Percentiles rank a stretch among this genome's conserved stretches.
phyloP scores from a whole-genome alignment of 768 basidiomycete species.

The Leccinum disarticulatum region DNA sequence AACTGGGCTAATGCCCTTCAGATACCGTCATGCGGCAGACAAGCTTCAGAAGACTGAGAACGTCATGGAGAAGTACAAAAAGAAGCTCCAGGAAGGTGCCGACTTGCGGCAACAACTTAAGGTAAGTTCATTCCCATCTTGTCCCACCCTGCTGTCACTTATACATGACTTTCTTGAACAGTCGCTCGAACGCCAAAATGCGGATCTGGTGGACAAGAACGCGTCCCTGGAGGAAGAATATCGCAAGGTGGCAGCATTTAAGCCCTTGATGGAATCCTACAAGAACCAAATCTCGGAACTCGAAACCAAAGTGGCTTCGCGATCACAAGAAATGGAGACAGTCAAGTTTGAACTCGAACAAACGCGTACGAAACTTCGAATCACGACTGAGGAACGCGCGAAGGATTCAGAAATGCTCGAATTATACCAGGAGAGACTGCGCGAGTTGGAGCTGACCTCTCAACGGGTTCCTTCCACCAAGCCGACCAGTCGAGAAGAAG shows the following conservation, averaged over 20 bases:
- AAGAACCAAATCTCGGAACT: slow-evolving; percentile 82
- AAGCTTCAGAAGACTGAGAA: slow-evolving; percentile 93
- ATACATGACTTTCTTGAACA: slow-evolving; percentile 28
- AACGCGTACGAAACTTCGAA: slow-evolving; percentile 64
- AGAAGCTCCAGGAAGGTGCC: slow-evolving; percentile 93
- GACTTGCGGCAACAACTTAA: slow-evolving; percentile 86
- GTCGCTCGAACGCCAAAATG: slow-evolving; percentile 92
- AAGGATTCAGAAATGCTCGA: slow-evolving; percentile 85
- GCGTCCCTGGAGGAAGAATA: slow-evolving; percentile 92
- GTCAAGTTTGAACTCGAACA: slow-evolving; percentile 79
- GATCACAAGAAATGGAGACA: slow-evolving; percentile 69
- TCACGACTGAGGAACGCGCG: slow-evolving; percentile 64
- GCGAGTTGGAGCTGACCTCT: slow-evolving; percentile 78
- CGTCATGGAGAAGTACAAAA: slow-evolving; percentile 98
- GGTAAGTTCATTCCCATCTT: slow-evolving; percentile 39
- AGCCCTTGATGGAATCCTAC: slow-evolving; percentile 90
- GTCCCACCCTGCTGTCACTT: slow-evolving; percentile 1
- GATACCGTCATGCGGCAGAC: slow-evolving; percentile 90
- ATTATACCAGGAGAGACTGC: slow-evolving; percentile 86
- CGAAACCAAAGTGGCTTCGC: slow-evolving; percentile 66
- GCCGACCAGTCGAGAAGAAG: slow-evolving; percentile 21
- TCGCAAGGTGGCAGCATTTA: slow-evolving; percentile 80
- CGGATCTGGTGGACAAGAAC: slow-evolving; percentile 87
- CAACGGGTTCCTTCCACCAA: slow-evolving; percentile 43
- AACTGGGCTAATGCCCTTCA: slow-evolving; percentile 28